Base-by-base conservation (phyloP, 208 protist genomes). In the Strigomonas culicis region DNA sequence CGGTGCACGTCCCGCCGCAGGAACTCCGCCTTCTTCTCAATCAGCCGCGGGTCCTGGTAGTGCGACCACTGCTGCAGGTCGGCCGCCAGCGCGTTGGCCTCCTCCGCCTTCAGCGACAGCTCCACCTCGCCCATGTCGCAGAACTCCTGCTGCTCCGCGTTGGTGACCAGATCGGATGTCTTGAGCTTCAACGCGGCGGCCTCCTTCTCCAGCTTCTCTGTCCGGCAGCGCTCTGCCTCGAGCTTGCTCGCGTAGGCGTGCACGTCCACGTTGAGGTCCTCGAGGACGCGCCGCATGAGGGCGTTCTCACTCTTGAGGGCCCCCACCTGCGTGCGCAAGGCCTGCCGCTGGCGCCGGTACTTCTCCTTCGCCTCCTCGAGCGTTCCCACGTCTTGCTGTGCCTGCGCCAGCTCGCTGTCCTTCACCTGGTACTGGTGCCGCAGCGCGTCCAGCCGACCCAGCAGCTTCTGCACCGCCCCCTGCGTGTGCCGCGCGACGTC, bases 101-200 rank as follows among this genome's bases (percentile, higher is more conserved):
- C 80, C 25, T 79, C 69, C 22, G 46, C 22, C 59, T 75, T 77
- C 53, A 86, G 62, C 24, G 34, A 49, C 34, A 86, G 52, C 68
- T 82, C 80, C 17, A 69, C 70, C 47, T 43, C 57, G 21, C 53
- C 80, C 80, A 86, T 86, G 24, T 79, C 72, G 46, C 68, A 75
- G 56, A 82, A 82, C 73, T 86, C 80, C 17, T 74, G 66, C 62
- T 86, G 75, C 59, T 65, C 69, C 24, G 72, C 68, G 17, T 61
- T 74, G 17, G 57, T 68, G n/a, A 53, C 28, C 30, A 85, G 49
- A 24, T 60, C 43, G 25, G 72, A 57, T 64, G 65, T 65, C 31
- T 59, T 65, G 27, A 57, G 58, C 34, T 60, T 64, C 15, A 77
- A 36, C 0, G 36, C 27, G 1, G 62, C 52, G 8, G 73, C 57